A percentile compares a stretch with the other conserved stretches of the same genome.
Evolutionary conservation across 305 asterid genomes (phyloP).

Genomic region (Lippia alba): DNA sequence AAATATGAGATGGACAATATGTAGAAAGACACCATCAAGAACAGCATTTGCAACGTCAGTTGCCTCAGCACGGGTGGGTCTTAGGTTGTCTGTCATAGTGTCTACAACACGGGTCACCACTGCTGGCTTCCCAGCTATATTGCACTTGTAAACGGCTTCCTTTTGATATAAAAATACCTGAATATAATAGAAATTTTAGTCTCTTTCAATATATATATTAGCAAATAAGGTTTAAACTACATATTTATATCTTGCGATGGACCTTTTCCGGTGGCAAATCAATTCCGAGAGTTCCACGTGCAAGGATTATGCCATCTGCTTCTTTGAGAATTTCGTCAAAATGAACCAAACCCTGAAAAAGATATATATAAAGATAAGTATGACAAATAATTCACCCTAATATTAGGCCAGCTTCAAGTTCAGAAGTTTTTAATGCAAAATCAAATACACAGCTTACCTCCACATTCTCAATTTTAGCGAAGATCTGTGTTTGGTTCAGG

Average conservation of each 20-base stretch:
- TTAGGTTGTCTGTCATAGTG: conserved; percentile 90
- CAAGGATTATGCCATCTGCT: conserved; percentile 88
- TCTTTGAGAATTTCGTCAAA: conserved; percentile 84
- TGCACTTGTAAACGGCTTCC: conserved; percentile 86
- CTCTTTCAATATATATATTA: neutral
- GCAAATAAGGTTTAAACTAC: neutral
- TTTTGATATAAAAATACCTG: conserved; percentile 91
- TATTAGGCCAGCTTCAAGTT: conserved; percentile 26
- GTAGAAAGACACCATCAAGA: conserved; percentile 54
- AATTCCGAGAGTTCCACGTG: conserved; percentile 91
- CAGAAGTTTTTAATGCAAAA: conserved; percentile 5
- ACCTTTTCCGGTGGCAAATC: conserved; percentile 98
- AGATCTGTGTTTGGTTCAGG: conserved; percentile 79
- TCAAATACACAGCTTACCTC: conserved; percentile 58
- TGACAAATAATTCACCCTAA: conserved; percentile 7
- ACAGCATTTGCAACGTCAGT: conserved; percentile 95
- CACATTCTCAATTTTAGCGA: conserved; percentile 87
- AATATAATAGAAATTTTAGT: conserved; percentile 3
- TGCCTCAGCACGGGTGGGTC: conserved; percentile 99
- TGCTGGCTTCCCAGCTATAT: conserved; percentile 92
- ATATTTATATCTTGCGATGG: conserved; percentile 16
- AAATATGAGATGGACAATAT: too few relatives aligned
- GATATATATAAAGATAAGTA: conserved; percentile 10
- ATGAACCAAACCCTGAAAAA: conserved; percentile 70
- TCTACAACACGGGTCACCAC: conserved; percentile 95